These are phyloP conservation scores for Curvularia lunata DNA, from an alignment of 2,329 filamentous ascomycete genomes.

Conservation along the genomic window DNA sequence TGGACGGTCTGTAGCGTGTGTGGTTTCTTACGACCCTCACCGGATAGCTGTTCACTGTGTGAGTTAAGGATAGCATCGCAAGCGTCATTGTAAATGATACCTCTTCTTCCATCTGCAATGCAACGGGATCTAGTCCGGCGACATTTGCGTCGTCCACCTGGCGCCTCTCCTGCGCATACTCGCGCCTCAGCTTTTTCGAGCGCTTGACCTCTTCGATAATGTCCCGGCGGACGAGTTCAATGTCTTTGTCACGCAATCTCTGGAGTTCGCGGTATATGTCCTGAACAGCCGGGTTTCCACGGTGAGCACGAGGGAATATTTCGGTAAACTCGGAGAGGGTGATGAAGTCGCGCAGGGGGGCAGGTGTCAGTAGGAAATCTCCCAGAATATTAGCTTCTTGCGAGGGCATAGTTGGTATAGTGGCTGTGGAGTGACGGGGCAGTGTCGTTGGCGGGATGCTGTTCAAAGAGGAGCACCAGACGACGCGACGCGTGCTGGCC, in stretches of 20 bases:
- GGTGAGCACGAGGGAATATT: slow-evolving; percentile 73
- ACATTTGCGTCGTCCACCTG: slow-evolving; percentile 63
- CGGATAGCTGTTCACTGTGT: slow-evolving; percentile 61
- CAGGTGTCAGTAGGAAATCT: slow-evolving; percentile 79
- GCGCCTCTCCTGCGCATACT: slow-evolving; percentile 62
- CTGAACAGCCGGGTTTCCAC: slow-evolving; percentile 70
- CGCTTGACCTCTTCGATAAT: slow-evolving; percentile 69
- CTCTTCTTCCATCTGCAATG: slow-evolving; percentile 64
- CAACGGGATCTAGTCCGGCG: slow-evolving; percentile 61
- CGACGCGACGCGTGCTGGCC: slow-evolving; percentile 34
- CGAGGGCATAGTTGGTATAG: slow-evolving; percentile 64
- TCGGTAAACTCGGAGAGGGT: slow-evolving; percentile 76
- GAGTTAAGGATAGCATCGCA: slow-evolving; percentile 10
- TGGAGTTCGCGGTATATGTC: slow-evolving; percentile 81
- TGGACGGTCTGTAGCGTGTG: slow-evolving; percentile 71
- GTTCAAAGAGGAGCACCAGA: slow-evolving; percentile 1
- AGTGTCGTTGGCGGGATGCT: slow-evolving; percentile 22
- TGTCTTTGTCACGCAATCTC: slow-evolving; percentile 70
- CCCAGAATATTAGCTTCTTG: slow-evolving; percentile 76
- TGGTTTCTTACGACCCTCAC: slow-evolving; percentile 50
- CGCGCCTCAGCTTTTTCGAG: slow-evolving; percentile 64
- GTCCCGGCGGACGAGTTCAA: slow-evolving; percentile 70
- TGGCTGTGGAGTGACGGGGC: slow-evolving; percentile 11
- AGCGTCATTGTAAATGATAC: slow-evolving; percentile 22
- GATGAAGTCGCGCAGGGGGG: slow-evolving; percentile 74